These are phyloP conservation scores for Rhodotorula kratochvilovae DNA, from an alignment of 768 basidiomycete genomes.

Conservation along the genomic window DNA sequence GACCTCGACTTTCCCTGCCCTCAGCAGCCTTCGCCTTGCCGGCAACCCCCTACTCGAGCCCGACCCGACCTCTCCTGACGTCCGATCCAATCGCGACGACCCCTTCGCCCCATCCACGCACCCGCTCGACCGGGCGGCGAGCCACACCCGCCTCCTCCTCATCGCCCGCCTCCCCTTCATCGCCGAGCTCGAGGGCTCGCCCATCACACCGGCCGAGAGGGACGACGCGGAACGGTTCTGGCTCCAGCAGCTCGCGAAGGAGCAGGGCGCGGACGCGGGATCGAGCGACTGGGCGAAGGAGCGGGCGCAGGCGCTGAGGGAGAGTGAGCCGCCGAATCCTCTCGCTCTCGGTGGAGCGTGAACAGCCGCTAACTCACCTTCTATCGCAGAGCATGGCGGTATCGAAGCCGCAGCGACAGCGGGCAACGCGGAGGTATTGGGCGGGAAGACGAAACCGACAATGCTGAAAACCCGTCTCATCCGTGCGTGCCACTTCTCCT, in stretches of 20 bases:
- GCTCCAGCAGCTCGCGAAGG: slow-evolving; percentile 60
- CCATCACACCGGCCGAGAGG: slow-evolving; percentile 69
- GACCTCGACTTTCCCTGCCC: slow-evolving; percentile 56
- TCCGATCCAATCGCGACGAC: no score
- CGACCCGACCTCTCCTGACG: no score
- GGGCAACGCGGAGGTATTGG: background rate
- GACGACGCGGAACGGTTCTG: slow-evolving; percentile 80
- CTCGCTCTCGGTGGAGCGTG: background rate
- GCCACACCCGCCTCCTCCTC: slow-evolving; percentile 57
- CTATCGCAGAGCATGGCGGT: background rate
- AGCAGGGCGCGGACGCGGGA: slow-evolving; percentile 42
- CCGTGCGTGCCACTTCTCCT: slow-evolving; percentile 3
- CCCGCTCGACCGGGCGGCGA: slow-evolving; percentile 44
- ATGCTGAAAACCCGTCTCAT: slow-evolving; percentile 18
- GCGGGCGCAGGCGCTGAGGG: slow-evolving; percentile 61
- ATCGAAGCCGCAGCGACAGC: background rate
- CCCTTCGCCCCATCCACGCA: background rate
- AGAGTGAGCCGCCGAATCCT: slow-evolving; percentile 36
- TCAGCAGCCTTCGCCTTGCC: slow-evolving; percentile 60
- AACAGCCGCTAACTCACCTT: background rate
- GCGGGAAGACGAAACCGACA: background rate
- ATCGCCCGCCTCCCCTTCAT: slow-evolving; percentile 68
- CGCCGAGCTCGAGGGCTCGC: slow-evolving; percentile 59
- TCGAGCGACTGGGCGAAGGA: slow-evolving; percentile 36
- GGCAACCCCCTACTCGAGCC: slow-evolving; percentile 65